Evolutionary conservation across 306 rosid genomes (phyloP).

Genomic region (Cotoneaster glaucophyllus): DNA sequence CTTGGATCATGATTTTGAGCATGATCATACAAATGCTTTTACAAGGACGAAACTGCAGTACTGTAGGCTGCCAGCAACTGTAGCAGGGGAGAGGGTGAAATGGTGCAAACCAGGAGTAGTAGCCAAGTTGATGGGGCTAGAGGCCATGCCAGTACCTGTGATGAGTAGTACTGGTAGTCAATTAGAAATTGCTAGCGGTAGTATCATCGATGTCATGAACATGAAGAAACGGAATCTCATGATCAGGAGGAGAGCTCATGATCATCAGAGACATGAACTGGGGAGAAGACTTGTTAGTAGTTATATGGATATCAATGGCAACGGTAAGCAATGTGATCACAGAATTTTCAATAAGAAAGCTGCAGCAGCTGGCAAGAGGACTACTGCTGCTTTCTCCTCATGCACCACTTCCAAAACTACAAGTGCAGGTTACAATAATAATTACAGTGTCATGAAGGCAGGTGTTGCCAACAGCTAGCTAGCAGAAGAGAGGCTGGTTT

Average conservation of each 20-base stretch:
- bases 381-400: neutral
- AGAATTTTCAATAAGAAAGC: neutral
- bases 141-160: constrained; percentile 65
- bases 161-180: neutral
- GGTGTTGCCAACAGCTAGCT: too few relatives aligned
- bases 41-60: too few relatives aligned
- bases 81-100: constrained; percentile 70
- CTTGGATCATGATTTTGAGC: neutral
- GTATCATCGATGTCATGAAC: constrained; percentile 7
- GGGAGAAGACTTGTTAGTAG: constrained; percentile 27
- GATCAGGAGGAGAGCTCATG: constrained; percentile 38
- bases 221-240: constrained; percentile 9
- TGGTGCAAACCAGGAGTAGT: constrained; percentile 93
- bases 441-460: too few relatives aligned
- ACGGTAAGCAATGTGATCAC: neutral
- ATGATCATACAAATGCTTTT: too few relatives aligned
- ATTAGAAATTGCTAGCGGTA: constrained; percentile 22
- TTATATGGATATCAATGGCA: neutral
- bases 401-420: neutral
- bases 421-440: neutral
- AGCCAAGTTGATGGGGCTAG: constrained; percentile 90
- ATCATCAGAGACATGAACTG: constrained; percentile 36
- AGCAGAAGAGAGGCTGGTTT: too few relatives aligned
- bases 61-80: constrained; percentile 9
- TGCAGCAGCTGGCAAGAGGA: neutral